A percentile compares a stretch with the other conserved stretches of the same genome.
Evolutionary conservation across 352 stramenopile species (phyloP).

Genomic region (Blastocystis sp.): DNA sequence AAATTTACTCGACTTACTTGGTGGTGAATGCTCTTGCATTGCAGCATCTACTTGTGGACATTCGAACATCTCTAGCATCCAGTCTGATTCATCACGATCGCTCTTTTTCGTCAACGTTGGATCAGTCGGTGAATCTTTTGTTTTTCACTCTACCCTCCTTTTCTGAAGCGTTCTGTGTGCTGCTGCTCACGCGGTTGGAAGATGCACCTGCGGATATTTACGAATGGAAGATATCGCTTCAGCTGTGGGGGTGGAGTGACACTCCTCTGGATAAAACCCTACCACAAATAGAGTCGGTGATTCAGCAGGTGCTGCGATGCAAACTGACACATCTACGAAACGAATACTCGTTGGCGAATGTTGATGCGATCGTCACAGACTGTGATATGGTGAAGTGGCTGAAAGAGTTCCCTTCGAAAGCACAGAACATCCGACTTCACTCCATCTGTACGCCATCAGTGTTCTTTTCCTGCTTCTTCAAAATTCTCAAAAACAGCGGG

Average conservation of each 20-base stretch:
- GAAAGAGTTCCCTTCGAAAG: background rate
- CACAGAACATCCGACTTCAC: background rate
- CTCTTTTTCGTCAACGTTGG: background rate
- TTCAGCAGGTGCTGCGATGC: background rate
- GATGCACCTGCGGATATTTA: background rate
- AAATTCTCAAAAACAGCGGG: background rate
- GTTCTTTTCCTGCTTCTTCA: conserved; percentile 44
- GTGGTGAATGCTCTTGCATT: background rate
- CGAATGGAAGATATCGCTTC: background rate
- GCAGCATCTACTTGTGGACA: background rate
- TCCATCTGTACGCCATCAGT: background rate
- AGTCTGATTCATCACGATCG: background rate
- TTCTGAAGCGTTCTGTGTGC: background rate
- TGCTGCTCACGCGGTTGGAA: background rate
- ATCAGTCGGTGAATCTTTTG: background rate
- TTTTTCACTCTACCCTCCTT: background rate
- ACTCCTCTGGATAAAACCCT: background rate
- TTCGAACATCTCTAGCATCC: background rate
- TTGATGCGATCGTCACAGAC: background rate
- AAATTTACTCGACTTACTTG: background rate
- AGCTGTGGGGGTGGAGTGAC: conserved; percentile 25
- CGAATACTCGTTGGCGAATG: background rate
- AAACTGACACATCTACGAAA: background rate
- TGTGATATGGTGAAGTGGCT: background rate
- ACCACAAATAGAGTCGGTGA: background rate